Evolutionary conservation across 805 yeast species (phyloP).

Genomic region (Cyberlindnera mrakii): DNA sequence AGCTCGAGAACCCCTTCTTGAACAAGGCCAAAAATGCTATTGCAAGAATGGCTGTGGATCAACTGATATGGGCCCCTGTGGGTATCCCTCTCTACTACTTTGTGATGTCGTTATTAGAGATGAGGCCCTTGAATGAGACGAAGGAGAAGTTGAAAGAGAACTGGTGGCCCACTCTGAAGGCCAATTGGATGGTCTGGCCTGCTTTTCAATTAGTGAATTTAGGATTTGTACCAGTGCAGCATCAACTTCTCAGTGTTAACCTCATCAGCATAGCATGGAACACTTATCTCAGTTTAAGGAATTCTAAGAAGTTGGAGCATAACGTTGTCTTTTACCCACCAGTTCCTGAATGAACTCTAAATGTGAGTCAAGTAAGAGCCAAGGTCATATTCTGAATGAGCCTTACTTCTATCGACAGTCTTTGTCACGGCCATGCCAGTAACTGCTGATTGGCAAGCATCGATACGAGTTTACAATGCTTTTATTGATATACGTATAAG

Average conservation of each 20-base stretch:
- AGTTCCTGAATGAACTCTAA: slow-evolving; percentile 27
- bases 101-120: slow-evolving; percentile 63
- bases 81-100: slow-evolving; percentile 68
- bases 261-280: slow-evolving; percentile 78
- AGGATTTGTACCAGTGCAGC: slow-evolving; percentile 64
- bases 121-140: slow-evolving; percentile 35
- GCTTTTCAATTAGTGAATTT: slow-evolving; percentile 76
- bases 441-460: too few relatives aligned
- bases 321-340: slow-evolving; percentile 29
- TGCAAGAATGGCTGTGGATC: slow-evolving; percentile 62
- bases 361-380: not conserved
- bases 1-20: slow-evolving; percentile 9
- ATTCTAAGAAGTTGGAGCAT: slow-evolving; percentile 29
- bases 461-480: too few relatives aligned
- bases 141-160: slow-evolving; percentile 39
- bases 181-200: slow-evolving; percentile 92
- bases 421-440: too few relatives aligned
- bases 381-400: not conserved
- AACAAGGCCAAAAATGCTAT: slow-evolving; percentile 30
- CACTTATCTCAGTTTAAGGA: slow-evolving; percentile 61
- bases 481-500: too few relatives aligned
- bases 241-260: slow-evolving; percentile 64
- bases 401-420: too few relatives aligned
- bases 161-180: slow-evolving; percentile 59
- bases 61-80: slow-evolving; percentile 69